phyloP scores from a whole-genome alignment of 2,329 filamentous ascomycete genomes.

The Colletotrichum orchidophilum region DNA sequence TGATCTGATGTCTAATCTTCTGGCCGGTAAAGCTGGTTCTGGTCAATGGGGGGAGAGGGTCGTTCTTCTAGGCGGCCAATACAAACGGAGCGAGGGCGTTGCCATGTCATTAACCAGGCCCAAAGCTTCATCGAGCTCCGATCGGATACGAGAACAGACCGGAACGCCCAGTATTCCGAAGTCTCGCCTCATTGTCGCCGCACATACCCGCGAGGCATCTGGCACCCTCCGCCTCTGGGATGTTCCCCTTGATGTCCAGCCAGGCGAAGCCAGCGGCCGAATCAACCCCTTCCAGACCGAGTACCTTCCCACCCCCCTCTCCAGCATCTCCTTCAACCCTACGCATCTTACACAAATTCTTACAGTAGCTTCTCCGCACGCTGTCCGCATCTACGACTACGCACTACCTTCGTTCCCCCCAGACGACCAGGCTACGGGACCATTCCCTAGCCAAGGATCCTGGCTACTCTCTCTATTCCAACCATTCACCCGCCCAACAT shows the following conservation, averaged over 20 bases:
- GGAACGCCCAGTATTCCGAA: conserved; percentile 21
- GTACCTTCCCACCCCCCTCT: conserved; percentile 63
- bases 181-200: conserved; percentile 64
- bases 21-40: conserved; percentile 64
- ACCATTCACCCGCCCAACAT: conserved; percentile 59
- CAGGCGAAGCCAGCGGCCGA: conserved; percentile 36
- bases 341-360: conserved; percentile 67
- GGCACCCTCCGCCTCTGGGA: conserved; percentile 69
- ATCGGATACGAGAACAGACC: conserved; percentile 24
- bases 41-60: conserved; percentile 72
- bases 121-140: conserved; percentile 39
- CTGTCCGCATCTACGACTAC: conserved; percentile 71
- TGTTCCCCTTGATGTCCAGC: conserved; percentile 57
- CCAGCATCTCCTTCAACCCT: conserved; percentile 69
- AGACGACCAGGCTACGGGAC: conserved; percentile 60
- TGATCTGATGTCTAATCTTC: conserved; percentile 60
- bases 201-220: conserved; percentile 67
- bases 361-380: conserved; percentile 62
- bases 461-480: conserved; percentile 72
- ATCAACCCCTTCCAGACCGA: conserved; percentile 68
- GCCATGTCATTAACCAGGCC: conserved; percentile 62
- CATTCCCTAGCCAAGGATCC: conserved; percentile 67
- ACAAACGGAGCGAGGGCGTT: conserved; percentile 62
- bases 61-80: conserved; percentile 62
- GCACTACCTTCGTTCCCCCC: conserved; percentile 60